Base-by-base conservation (phyloP, 306 rosid genomes). In the Albizia julibrissin region DNA sequence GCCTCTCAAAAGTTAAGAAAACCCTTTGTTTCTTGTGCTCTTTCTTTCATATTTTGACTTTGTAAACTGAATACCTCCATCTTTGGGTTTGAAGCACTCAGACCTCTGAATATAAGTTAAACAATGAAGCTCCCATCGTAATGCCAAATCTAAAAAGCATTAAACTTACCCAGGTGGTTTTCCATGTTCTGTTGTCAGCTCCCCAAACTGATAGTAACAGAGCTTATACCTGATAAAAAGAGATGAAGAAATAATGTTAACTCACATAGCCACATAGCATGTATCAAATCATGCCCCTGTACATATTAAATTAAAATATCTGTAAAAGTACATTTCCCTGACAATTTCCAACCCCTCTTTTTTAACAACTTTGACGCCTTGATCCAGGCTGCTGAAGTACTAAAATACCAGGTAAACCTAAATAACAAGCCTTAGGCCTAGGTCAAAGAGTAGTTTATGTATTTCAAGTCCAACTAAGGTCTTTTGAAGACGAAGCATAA, bases 111-210 rank as follows among this genome's bases (percentile, higher is more conserved):
- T 29, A 29, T 29, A 2, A 29, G 31, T 29, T 1, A 29, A 1
- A 29, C 31, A 29, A 29, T 29, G 31, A 29, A 29, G 31, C 2
- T 29, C 31, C 31, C 31, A 29, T 29, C 31, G 31, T 29, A 29
- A 29, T 29, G 31, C 2, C 31, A 29, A 29, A 29, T 29, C 31
- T 29, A 29, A 29, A 29, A 29, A 29, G 3, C 31, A 29, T 29
- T 29, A 29, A 29, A 87, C 93, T 89, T 86, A 93, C 99, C 99
- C 99, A 5, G 99, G 91, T 49, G 98, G 99, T 82, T 90, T 95
- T 52, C 99, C 99, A 92, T 95, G 92, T 87, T 95, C 99, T 33
- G 99, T 95, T 19, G 92, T 89, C 84, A 95, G 85, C 91, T 95
- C 99, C 76, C 99, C 99, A 82, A 95, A 95, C 70, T 98, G 94